Evolutionary conservation across 2,329 filamentous ascomycete species (phyloP).

Genomic region (Cyphellophora europaea): DNA sequence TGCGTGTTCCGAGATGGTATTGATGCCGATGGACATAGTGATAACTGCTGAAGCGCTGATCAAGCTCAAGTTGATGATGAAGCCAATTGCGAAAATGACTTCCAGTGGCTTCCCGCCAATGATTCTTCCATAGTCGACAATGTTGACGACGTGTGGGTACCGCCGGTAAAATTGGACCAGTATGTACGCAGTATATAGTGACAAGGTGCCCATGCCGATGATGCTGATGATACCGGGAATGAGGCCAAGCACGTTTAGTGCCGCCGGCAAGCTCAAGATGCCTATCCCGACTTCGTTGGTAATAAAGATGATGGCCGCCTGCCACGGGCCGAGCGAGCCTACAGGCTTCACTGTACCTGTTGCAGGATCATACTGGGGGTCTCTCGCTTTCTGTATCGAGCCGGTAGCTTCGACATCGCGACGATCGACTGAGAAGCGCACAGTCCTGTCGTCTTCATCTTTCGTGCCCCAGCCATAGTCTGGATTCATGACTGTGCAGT

Average conservation of each 20-base stretch:
- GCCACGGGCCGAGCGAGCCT: conserved; percentile 8
- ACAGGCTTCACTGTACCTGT: no score
- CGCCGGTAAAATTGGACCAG: conserved; percentile 41
- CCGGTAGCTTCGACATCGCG: no score
- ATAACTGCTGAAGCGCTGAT: conserved; percentile 54
- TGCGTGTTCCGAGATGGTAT: conserved; percentile 44
- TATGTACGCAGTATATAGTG: conserved; percentile 42
- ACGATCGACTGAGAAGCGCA: no score
- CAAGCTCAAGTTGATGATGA: conserved; percentile 50
- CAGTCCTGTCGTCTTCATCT: no score
- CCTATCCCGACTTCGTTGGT: conserved; percentile 31
- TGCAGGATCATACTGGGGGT: no score
- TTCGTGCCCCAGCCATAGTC: no score
- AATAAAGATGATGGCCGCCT: conserved; percentile 13
- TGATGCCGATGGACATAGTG: conserved; percentile 53
- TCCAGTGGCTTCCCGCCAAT: conserved; percentile 47
- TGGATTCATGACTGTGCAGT: no score
- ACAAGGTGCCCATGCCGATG: conserved; percentile 35
- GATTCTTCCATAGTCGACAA: conserved; percentile 50
- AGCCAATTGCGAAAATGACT: conserved; percentile 47
- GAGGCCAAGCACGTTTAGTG: conserved; percentile 34
- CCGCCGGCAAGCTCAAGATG: conserved; percentile 37
- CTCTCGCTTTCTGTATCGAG: no score
- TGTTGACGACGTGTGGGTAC: conserved; percentile 46
- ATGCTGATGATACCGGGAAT: conserved; percentile 40